Conservation (phyloP, 805 yeast genomes). For the Maudiozyma barnettii region DNA sequence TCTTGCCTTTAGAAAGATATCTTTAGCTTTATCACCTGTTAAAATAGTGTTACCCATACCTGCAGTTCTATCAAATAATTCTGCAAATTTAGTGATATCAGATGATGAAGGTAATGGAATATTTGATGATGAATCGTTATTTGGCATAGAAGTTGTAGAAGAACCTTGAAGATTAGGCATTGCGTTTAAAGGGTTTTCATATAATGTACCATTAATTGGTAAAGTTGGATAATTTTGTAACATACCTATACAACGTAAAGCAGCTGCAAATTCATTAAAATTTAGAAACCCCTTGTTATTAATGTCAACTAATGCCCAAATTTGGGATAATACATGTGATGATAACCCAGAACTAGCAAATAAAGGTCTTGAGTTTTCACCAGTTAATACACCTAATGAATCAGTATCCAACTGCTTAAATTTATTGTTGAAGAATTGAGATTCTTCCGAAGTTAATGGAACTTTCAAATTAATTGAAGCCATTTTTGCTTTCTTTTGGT, state of each 20-base stretch:
- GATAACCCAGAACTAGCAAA: constrained; percentile 81
- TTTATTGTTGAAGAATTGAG: constrained; percentile 58
- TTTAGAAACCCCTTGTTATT: constrained; percentile 77
- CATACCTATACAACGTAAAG: constrained; percentile 83
- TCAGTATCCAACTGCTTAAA: constrained; percentile 76
- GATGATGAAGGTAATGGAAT: constrained; percentile 46
- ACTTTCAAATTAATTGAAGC: constrained; percentile 25
- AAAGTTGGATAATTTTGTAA: constrained; percentile 55
- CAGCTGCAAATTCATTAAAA: constrained; percentile 70
- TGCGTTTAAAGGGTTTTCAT: constrained; percentile 18
- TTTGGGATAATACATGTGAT: constrained; percentile 69
- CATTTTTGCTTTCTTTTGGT: constrained; percentile 7
- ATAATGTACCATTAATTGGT: constrained; percentile 38
- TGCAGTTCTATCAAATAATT: constrained; percentile 57
- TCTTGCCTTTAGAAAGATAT: constrained; percentile 80
- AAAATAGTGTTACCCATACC: constrained; percentile 39
- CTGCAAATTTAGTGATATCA: constrained; percentile 58
- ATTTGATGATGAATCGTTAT: constrained; percentile 8
- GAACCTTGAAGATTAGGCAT: constrained; percentile 35
- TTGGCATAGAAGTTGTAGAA: constrained; percentile 6
- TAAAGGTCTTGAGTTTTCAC: constrained; percentile 72
- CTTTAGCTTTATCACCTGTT: constrained; percentile 72
- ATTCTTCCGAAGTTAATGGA: constrained; percentile 62
- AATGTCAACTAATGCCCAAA: constrained; percentile 93
- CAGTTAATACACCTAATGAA: constrained; percentile 72